A percentile compares a stretch with the other conserved stretches of the same genome.
phyloP scores from a whole-genome alignment of 2,329 filamentous ascomycete genomes.

The Cladorrhinum sp. region DNA sequence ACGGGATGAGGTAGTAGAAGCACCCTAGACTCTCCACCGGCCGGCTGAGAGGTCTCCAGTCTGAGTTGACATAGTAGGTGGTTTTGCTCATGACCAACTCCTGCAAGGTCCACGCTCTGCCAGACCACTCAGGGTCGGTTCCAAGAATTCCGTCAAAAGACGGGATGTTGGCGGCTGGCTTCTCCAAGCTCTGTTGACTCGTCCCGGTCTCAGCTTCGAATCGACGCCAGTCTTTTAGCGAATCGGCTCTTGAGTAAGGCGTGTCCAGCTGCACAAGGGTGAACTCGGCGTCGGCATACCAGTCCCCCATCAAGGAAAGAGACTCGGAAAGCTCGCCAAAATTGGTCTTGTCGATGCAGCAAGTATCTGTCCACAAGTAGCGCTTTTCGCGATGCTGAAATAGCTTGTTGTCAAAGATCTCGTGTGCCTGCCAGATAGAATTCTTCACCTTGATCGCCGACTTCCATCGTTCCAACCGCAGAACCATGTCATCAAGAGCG shows the following conservation, averaged over 20 bases:
- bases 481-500: conserved; percentile 28
- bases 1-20: conserved; percentile 33
- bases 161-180: conserved; percentile 21
- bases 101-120: conserved; percentile 34
- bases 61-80: conserved; percentile 34
- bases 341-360: conserved; percentile 34
- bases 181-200: too few relatives aligned
- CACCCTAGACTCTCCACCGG: conserved; percentile 32
- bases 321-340: conserved; percentile 31
- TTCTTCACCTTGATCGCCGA: conserved; percentile 31
- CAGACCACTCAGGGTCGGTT: conserved; percentile 30
- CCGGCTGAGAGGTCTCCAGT: conserved; percentile 30
- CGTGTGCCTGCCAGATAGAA: conserved; percentile 26
- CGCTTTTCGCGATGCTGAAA: conserved; percentile 28
- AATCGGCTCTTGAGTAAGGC: conserved; percentile 25
- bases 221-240: conserved; percentile 25
- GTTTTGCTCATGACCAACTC: conserved; percentile 36
- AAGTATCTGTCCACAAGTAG: conserved; percentile 35
- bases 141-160: conserved; percentile 22
- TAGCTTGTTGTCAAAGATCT: conserved; percentile 29
- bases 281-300: conserved; percentile 33
- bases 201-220: conserved; percentile 16
- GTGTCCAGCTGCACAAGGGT: conserved; percentile 32
- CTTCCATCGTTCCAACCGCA: conserved; percentile 27
- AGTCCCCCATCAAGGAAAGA: conserved; percentile 34